These are phyloP conservation scores for Paraconiothyrium sp. DNA, from an alignment of 2,329 filamentous ascomycete species.

Conservation along the genomic window DNA sequence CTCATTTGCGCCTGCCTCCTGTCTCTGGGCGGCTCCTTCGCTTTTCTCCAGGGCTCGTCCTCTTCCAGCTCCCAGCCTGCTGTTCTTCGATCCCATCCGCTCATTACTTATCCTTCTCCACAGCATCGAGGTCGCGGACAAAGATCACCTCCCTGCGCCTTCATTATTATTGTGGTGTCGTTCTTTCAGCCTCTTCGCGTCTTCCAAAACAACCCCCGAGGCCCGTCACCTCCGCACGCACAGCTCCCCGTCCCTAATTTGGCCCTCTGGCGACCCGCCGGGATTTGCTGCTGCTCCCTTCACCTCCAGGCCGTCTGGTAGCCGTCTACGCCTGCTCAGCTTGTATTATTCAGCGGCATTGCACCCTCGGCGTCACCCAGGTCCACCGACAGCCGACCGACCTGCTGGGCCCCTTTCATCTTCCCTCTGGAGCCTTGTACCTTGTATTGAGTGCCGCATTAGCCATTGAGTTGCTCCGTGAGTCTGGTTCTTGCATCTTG, in stretches of 20 bases:
- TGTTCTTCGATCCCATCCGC: constrained; percentile 45
- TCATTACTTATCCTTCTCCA: constrained; percentile 48
- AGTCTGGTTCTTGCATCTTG: constrained; percentile 20
- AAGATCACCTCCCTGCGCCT: constrained; percentile 45
- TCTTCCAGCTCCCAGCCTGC: constrained; percentile 30
- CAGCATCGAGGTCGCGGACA: constrained; percentile 42
- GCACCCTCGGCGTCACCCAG: constrained; percentile 27
- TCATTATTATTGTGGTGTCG: constrained; percentile 50
- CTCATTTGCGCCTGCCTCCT: constrained; percentile 50
- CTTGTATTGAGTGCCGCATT: constrained; percentile 37
- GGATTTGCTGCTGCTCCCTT: constrained; percentile 27
- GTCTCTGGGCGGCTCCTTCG: constrained; percentile 45
- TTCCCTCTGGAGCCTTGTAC: constrained; percentile 34
- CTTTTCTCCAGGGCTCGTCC: constrained; percentile 38
- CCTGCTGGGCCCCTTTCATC: constrained; percentile 37
- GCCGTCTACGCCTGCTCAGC: constrained; percentile 24
- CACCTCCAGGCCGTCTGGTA: constrained; percentile 25
- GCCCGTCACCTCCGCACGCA: constrained; percentile 32
- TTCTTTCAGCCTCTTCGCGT: constrained; percentile 48
- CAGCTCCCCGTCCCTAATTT: constrained; percentile 35
- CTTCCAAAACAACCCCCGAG: constrained; percentile 40
- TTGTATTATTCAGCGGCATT: constrained; percentile 24
- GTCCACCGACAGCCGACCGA: constrained; percentile 29
- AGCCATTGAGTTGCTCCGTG: constrained; percentile 43
- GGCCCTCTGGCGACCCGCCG: constrained; percentile 33